Conservation (phyloP, 169 alveolate genomes). For the Nephromyces sp. region DNA sequence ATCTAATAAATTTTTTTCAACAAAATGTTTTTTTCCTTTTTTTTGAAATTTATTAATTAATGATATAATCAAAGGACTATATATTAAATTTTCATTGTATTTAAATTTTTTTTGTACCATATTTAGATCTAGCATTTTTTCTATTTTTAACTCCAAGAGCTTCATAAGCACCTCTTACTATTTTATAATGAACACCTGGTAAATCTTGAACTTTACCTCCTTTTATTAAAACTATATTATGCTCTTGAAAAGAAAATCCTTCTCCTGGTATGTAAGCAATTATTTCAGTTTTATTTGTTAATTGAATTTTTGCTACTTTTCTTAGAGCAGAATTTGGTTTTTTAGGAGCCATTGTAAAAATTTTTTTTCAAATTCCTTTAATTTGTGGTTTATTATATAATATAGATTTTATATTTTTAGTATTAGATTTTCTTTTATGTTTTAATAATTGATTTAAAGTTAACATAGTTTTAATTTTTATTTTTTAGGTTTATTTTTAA, state of each 20-base stretch:
- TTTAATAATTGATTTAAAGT: conserved; percentile 2
- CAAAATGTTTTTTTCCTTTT: conserved; percentile 9
- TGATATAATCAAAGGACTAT: conserved; percentile 4
- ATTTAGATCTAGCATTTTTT: conserved; percentile 42
- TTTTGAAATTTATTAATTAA: conserved; percentile 5
- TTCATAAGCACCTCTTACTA: conserved; percentile 32
- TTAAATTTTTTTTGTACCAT: conserved; percentile 36
- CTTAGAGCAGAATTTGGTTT: conserved; percentile 24
- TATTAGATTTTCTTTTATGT: background rate
- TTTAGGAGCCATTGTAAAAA: background rate
- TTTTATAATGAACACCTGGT: conserved; percentile 35
- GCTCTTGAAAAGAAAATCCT: conserved; percentile 30
- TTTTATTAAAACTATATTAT: conserved; percentile 32
- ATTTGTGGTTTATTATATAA: conserved; percentile 1
- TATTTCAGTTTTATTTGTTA: conserved; percentile 31
- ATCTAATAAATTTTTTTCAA: background rate
- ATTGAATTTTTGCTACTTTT: conserved; percentile 22
- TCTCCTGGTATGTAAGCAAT: conserved; percentile 43
- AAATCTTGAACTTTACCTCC: conserved; percentile 30
- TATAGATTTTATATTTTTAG: background rate
- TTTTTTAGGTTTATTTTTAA: conserved; percentile 2
- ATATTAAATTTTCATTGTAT: conserved; percentile 7
- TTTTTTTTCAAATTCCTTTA: conserved; percentile 1
- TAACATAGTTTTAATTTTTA: conserved; percentile 10
- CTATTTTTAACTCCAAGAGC: conserved; percentile 9